Conservation (phyloP, 306 rosid genomes). For the Psophocarpus tetragonolobus region DNA sequence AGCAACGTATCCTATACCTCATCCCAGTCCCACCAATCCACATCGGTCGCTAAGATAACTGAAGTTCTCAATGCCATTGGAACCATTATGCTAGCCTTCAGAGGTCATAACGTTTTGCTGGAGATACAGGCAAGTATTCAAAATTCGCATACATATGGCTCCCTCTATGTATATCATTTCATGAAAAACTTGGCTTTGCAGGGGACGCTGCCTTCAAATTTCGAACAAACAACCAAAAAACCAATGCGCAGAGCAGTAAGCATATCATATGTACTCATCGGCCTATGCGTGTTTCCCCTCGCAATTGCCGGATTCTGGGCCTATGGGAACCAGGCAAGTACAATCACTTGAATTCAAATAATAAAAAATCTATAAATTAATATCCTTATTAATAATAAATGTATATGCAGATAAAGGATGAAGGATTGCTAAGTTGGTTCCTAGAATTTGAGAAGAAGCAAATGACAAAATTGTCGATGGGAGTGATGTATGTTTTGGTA, state of each 20-base stretch:
- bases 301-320: conserved; percentile 75
- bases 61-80: conserved; percentile 55
- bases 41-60: conserved; percentile 14
- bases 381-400: neutral
- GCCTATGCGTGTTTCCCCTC: conserved; percentile 54
- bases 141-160: too few relatives aligned
- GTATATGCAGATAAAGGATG: conserved; percentile 34
- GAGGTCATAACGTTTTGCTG: conserved; percentile 77
- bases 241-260: conserved; percentile 57
- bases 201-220: conserved; percentile 71
- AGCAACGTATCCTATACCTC: conserved; percentile 31
- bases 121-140: conserved; percentile 65
- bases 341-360: neutral
- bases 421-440: conserved; percentile 52
- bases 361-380: neutral
- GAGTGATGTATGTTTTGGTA: conserved; percentile 45
- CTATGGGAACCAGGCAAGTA: conserved; percentile 59
- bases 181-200: conserved; percentile 39
- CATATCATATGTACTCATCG: conserved; percentile 49
- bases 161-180: too few relatives aligned
- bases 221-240: conserved; percentile 36
- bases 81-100: conserved; percentile 48
- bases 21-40: neutral
- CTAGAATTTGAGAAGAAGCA: conserved; percentile 37
- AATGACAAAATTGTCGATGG: conserved; percentile 46